These are phyloP conservation scores for Aspergillus wentii DNA, from an alignment of 495 filamentous ascomycete species.

Conservation along the genomic window DNA sequence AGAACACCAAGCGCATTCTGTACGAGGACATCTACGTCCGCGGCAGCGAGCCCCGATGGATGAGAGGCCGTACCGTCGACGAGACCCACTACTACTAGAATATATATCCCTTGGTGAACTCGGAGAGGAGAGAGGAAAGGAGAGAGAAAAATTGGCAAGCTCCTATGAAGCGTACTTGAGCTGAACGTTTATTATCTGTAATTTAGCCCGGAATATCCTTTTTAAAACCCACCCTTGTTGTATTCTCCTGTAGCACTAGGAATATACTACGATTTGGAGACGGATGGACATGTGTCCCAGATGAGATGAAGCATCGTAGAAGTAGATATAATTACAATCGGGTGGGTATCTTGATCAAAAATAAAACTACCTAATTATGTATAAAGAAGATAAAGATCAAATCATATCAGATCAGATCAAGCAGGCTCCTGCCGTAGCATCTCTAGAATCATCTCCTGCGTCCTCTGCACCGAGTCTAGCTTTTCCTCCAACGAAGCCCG, in stretches of 20 bases:
- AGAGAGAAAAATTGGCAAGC: conserved; percentile 8
- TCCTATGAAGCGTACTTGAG: conserved; percentile 10
- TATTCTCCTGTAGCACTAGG: conserved; percentile 8
- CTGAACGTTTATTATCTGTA: conserved; percentile 20
- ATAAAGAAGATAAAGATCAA: conserved; percentile 3
- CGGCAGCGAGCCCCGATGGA: conserved; percentile 83
- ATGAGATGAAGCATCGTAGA: neutral
- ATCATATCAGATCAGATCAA: conserved; percentile 11
- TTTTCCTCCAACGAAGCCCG: conserved; percentile 30
- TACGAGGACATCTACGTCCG: conserved; percentile 97
- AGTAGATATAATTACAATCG: neutral
- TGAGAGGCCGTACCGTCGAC: conserved; percentile 84
- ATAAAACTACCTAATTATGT: conserved; percentile 6
- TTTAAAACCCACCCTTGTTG: conserved; percentile 10
- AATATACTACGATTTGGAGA: conserved; percentile 19
- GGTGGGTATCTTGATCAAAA: neutral
- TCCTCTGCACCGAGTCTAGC: conserved; percentile 37
- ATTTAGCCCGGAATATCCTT: conserved; percentile 24
- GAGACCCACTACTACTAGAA: conserved; percentile 86
- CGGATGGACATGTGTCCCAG: neutral
- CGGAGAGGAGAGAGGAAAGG: no score
- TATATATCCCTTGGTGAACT: conserved; percentile 6
- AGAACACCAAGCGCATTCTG: conserved; percentile 69
- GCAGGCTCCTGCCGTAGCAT: conserved; percentile 39
- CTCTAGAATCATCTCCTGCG: conserved; percentile 42